phyloP scores from a whole-genome alignment of 345 rosid species.

The Theobroma cacao region DNA sequence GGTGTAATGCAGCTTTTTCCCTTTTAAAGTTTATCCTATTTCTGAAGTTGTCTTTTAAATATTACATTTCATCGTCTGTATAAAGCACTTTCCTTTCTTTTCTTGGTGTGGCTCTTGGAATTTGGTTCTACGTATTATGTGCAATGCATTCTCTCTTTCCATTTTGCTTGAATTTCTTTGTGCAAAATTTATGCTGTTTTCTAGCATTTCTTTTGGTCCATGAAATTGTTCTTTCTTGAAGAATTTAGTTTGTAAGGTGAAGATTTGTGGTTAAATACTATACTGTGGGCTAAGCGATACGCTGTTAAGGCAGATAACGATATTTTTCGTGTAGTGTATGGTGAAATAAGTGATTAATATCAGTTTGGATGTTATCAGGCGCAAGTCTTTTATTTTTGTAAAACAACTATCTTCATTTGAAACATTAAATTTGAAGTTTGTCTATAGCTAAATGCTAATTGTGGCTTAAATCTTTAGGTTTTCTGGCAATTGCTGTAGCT shows the following conservation, averaged over 20 bases:
- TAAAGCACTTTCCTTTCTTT: neutral
- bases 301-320: neutral
- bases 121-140: neutral
- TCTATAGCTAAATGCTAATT: neutral
- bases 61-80: too few species aligned
- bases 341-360: neutral
- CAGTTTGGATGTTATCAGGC: neutral
- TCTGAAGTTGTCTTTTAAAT: neutral
- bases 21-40: neutral
- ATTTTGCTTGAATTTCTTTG: neutral
- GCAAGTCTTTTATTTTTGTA: neutral
- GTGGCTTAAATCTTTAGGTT: neutral
- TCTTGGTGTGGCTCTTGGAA: neutral
- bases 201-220: neutral
- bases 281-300: neutral
- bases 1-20: neutral
- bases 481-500: neutral
- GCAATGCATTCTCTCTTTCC: neutral
- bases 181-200: neutral
- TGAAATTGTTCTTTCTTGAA: too few species aligned
- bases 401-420: neutral
- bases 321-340: neutral
- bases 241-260: too few species aligned
- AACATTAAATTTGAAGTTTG: neutral
- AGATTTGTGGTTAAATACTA: too few species aligned